Conservation (phyloP, 1,284 basidiomycete species). For the Serendipita sp. region DNA sequence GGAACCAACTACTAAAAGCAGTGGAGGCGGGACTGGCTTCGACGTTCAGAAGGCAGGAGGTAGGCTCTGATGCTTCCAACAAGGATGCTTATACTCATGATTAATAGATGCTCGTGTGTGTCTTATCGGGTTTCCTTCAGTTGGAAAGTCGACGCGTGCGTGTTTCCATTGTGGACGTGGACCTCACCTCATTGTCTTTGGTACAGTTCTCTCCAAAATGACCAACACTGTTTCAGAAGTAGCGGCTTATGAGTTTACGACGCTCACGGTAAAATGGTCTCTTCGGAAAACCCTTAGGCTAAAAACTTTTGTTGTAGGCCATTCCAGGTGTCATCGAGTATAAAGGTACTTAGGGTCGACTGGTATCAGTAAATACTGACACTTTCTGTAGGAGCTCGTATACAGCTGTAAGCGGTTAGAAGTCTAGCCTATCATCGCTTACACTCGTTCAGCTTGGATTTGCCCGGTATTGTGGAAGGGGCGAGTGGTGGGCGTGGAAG, state of each 20-base stretch:
- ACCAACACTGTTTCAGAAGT: slow-evolving; percentile 82
- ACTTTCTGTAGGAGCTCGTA: slow-evolving; percentile 50
- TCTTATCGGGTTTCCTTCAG: slow-evolving; percentile 87
- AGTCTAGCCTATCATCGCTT: not conserved
- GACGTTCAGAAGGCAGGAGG: slow-evolving; percentile 85
- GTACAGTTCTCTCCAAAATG: slow-evolving; percentile 80
- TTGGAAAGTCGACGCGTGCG: slow-evolving; percentile 46
- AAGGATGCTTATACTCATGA: not conserved
- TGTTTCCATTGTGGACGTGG: slow-evolving; percentile 11
- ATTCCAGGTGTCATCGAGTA: slow-evolving; percentile 93
- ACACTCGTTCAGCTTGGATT: slow-evolving; percentile 40
- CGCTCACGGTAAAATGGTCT: slow-evolving; percentile 50
- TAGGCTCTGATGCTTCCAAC: slow-evolving; percentile 14
- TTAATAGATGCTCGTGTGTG: slow-evolving; percentile 71
- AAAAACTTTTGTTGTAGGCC: slow-evolving; percentile 33
- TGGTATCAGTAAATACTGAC: not conserved
- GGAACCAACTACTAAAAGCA: slow-evolving; percentile 70
- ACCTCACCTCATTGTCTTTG: slow-evolving; percentile 32
- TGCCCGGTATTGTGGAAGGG: slow-evolving; percentile 96
- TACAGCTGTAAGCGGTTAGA: slow-evolving; percentile 48
- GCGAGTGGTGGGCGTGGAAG: slow-evolving; percentile 83
- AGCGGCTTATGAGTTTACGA: slow-evolving; percentile 94
- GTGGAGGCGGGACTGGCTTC: slow-evolving; percentile 75
- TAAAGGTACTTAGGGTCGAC: slow-evolving; percentile 24
- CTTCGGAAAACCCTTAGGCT: not conserved